Base-by-base conservation (phyloP, 768 basidiomycete genomes). In the Kwoniella newhampshirensis region DNA sequence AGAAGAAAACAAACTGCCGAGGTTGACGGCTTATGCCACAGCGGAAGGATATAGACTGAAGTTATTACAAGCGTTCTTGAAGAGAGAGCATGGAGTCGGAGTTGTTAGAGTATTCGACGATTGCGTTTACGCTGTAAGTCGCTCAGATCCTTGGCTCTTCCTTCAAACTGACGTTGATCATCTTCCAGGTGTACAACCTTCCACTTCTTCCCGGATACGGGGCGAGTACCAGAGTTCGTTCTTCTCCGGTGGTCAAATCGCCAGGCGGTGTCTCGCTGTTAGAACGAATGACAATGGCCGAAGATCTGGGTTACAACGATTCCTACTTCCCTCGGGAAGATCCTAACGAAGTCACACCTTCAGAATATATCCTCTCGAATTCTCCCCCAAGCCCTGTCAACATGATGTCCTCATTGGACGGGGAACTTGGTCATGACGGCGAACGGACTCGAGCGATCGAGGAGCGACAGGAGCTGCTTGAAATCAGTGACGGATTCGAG, bases 181-280 rank as follows among this genome's bases (percentile, higher is more conserved):
- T 7, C 32, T 11, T 41, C 7, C 13, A 70, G 91, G 86, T 93
- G 80, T 94, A 97, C 70, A 88, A 90, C 72, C 81, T 94, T 0
- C 93, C 93, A 1, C 80, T 97, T 3, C 81, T 96, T 15, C 90
- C 93, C 7, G 93, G 93, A 0, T 97, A 97, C 67, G 87, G 87
- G 0, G 87, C 88, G 1, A 83, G 85, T 39, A 85, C 87, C 2
- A 90, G 87, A 58, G 79, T 96, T 25, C 87, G 93, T n/a, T 91
- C 89, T 0, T 90, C 89, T 0, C 84, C 81, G 2, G 82, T 86
- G 11, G 80, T 84, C 2, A 81, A 78, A 46, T 71, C 69, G 4
- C 77, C 75, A 21, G 79, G 81, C 7, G 81, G 81, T 21, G 83
- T 84, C 41, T 84, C 87, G 0, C 81, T 85, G 35, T 77, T 87